These are phyloP conservation scores for Triticum urartu DNA, from an alignment of 176 grass and related monocot genomes.

Conservation along the genomic window DNA sequence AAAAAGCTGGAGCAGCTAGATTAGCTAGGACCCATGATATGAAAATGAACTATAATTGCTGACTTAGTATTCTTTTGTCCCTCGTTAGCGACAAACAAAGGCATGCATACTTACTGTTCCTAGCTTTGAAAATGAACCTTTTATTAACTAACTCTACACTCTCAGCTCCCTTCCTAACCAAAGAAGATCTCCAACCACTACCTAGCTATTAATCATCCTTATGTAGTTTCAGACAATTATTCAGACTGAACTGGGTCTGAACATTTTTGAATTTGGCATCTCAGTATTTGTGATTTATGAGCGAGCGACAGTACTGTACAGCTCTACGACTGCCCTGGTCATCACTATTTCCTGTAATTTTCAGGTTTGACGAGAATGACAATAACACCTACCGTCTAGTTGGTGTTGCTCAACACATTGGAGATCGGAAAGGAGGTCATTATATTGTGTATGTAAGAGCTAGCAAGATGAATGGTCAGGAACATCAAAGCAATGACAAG, in stretches of 20 bases:
- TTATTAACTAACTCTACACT: too few species aligned
- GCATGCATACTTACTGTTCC: not conserved
- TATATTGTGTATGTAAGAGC: conserved; percentile 68
- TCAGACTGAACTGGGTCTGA: too few species aligned
- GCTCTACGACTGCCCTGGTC: not conserved
- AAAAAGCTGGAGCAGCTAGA: not conserved
- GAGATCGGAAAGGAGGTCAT: conserved; percentile 59
- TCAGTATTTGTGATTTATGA: not conserved
- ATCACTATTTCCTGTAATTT: conserved; percentile 17
- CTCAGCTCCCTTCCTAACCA: too few species aligned
- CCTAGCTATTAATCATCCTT: too few species aligned
- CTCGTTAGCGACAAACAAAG: not conserved
- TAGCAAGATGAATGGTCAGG: conserved; percentile 32
- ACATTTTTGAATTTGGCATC: not conserved
- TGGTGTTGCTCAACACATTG: conserved; percentile 67
- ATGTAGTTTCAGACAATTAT: too few species aligned
- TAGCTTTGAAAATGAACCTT: not conserved
- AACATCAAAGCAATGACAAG: conserved; percentile 9
- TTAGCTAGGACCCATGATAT: not conserved
- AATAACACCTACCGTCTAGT: conserved; percentile 54
- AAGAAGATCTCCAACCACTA: too few species aligned
- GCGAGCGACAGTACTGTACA: not conserved
- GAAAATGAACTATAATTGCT: not conserved
- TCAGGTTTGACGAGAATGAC: conserved; percentile 52
- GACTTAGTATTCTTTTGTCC: not conserved